Percentiles rank a stretch among this genome's conserved stretches.
Evolutionary conservation across 176 grass and related monocot genomes (phyloP).

Genomic region (Phoenix roebelenii): DNA sequence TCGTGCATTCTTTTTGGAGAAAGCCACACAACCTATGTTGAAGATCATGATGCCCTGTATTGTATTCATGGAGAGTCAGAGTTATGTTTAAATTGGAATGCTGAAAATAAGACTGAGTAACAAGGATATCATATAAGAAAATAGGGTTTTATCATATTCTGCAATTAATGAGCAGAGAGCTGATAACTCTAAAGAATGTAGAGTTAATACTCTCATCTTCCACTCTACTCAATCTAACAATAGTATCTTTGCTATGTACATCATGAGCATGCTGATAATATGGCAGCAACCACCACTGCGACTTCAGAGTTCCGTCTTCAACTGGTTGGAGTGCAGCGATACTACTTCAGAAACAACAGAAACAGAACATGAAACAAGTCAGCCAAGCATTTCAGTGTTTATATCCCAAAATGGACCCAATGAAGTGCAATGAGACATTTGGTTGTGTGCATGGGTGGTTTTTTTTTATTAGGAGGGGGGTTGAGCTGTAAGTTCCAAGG

Average conservation of each 20-base stretch:
- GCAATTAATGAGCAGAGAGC: not conserved
- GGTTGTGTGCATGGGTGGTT: no score
- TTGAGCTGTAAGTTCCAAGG: no score
- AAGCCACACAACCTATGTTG: no score
- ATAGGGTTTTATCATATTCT: not conserved
- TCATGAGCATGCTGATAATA: not conserved
- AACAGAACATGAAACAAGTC: not conserved
- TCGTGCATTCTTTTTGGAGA: no score
- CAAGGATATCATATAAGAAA: not conserved
- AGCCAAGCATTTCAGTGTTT: no score
- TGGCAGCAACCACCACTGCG: not conserved
- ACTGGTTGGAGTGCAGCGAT: conserved; percentile 12
- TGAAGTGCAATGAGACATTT: no score
- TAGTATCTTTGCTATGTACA: conserved; percentile 8
- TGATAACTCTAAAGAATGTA: not conserved
- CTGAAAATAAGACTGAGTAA: not conserved
- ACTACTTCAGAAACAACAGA: not conserved
- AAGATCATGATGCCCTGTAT: no score
- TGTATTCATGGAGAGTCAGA: no score
- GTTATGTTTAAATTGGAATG: no score
- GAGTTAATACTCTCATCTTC: not conserved
- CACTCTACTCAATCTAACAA: not conserved
- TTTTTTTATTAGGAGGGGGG: no score
- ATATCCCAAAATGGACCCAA: no score
- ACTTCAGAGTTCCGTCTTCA: conserved; percentile 22